Conservation (phyloP, 2,329 filamentous ascomycete species). For the Trichoderma pleuroti region DNA sequence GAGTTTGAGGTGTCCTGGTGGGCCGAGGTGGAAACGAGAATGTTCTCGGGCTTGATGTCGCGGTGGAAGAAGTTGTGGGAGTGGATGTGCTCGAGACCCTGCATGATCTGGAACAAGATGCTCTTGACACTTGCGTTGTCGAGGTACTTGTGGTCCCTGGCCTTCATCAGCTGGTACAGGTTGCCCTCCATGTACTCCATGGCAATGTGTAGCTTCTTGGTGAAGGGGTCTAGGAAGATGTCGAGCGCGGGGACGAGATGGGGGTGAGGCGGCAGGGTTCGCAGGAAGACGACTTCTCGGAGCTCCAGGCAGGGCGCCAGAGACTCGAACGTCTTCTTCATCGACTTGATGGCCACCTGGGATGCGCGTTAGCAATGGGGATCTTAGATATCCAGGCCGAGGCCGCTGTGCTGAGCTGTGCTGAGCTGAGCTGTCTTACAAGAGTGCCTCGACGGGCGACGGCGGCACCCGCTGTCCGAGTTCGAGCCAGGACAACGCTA, state of each 20-base stretch:
- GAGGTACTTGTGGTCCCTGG: constrained; percentile 88
- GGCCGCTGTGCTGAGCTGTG: neutral
- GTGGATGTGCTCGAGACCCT: constrained; percentile 94
- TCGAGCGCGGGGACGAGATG: constrained; percentile 97
- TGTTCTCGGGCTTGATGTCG: constrained; percentile 99
- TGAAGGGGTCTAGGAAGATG: constrained; percentile 95
- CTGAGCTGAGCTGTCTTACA: constrained; percentile 52
- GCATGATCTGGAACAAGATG: constrained; percentile 95
- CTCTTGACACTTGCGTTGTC: constrained; percentile 94
- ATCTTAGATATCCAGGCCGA: too few species aligned
- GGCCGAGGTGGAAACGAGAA: constrained; percentile 87
- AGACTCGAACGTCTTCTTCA: constrained; percentile 99
- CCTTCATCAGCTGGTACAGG: constrained; percentile 98
- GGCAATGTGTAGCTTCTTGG: constrained; percentile 91
- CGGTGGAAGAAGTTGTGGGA: constrained; percentile 97
- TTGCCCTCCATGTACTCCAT: constrained; percentile 99
- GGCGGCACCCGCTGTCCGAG: constrained; percentile 83
- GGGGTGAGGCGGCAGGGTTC: constrained; percentile 79
- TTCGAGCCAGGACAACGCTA: constrained; percentile 87
- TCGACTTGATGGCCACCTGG: constrained; percentile 97
- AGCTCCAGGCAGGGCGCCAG: constrained; percentile 87
- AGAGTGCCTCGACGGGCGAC: constrained; percentile 87
- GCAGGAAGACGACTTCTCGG: constrained; percentile 93
- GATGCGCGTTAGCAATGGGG: constrained; percentile 20
- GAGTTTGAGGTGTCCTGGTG: constrained; percentile 77